Percentiles rank a stretch among this genome's conserved stretches.
Evolutionary conservation across 257 asterid genomes (phyloP).

Genomic region (Thymus mandschuricus): DNA sequence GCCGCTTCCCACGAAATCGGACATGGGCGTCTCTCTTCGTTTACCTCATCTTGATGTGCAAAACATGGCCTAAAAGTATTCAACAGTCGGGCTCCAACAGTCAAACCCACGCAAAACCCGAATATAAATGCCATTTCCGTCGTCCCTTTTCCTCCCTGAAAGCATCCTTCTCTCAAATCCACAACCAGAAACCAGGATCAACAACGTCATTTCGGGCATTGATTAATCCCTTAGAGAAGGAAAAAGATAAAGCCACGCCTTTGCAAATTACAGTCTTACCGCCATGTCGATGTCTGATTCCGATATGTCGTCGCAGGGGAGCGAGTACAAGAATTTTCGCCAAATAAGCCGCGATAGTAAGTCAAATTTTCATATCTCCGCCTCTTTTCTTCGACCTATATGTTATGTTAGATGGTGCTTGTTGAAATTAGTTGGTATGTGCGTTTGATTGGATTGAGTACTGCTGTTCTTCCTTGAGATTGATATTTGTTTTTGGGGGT

Average conservation of each 20-base stretch:
- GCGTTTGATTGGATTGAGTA: conserved; percentile 35
- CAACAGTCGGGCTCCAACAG: conserved; percentile 40
- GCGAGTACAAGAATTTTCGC: conserved; percentile 57
- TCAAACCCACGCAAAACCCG: conserved; percentile 48
- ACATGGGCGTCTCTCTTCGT: too few species aligned
- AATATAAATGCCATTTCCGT: conserved; percentile 17
- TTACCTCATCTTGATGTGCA: too few species aligned
- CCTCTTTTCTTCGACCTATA: background rate
- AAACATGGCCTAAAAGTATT: background rate
- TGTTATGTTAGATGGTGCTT: conserved; percentile 5
- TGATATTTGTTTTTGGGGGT: conserved; percentile 17
- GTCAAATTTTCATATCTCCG: conserved; percentile 27
- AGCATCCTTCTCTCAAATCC: conserved; percentile 24
- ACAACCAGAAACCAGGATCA: conserved; percentile 35
- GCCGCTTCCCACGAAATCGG: too few species aligned
- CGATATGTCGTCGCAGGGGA: conserved; percentile 56
- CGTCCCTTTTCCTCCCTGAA: background rate
- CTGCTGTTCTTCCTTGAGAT: conserved; percentile 18
- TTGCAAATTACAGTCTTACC: conserved; percentile 5
- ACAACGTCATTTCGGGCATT: conserved; percentile 19
- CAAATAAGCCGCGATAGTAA: conserved; percentile 57
- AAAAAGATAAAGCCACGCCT: conserved; percentile 1
- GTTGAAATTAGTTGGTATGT: conserved; percentile 30
- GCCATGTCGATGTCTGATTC: conserved; percentile 63
- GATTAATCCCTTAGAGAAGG: conserved; percentile 24